Evolutionary conservation across 1,139 yeast species (phyloP).

Genomic region (Sugiyamaella castrensis): DNA sequence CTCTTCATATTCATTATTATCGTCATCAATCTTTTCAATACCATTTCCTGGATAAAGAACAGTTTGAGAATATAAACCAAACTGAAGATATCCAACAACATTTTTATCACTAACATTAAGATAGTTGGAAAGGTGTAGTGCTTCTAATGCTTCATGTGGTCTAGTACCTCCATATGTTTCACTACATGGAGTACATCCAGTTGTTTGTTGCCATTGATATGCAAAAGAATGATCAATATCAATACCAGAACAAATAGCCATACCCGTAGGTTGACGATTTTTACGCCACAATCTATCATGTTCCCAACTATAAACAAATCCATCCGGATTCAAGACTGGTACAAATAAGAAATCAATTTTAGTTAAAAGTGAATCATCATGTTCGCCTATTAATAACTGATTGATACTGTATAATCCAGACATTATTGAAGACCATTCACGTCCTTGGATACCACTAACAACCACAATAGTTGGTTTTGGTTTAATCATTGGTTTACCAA

Average conservation of each 20-base stretch:
- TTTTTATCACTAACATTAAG: slow-evolving; percentile 41
- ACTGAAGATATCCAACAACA: slow-evolving; percentile 68
- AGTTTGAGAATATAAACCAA: slow-evolving; percentile 84
- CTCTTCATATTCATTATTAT: slow-evolving; percentile 8
- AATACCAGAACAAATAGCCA: slow-evolving; percentile 70
- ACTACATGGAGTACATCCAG: slow-evolving; percentile 52
- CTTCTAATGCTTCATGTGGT: slow-evolving; percentile 76
- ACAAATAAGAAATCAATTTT: slow-evolving; percentile 67
- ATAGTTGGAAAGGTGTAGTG: slow-evolving; percentile 60
- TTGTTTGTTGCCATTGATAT: slow-evolving; percentile 44
- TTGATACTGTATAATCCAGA: slow-evolving; percentile 63
- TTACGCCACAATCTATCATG: slow-evolving; percentile 84
- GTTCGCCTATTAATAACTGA: slow-evolving; percentile 36
- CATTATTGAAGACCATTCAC: slow-evolving; percentile 85
- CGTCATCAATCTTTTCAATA: neutral
- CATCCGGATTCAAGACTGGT: slow-evolving; percentile 89
- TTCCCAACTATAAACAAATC: slow-evolving; percentile 80
- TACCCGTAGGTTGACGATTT: slow-evolving; percentile 72
- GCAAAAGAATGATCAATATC: slow-evolving; percentile 86
- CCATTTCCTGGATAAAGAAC: slow-evolving; percentile 60
- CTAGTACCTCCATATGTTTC: slow-evolving; percentile 65
- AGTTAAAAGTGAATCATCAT: slow-evolving; percentile 34
- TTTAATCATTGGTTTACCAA: slow-evolving; percentile 39
- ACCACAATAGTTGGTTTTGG: slow-evolving; percentile 63
- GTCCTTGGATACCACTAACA: slow-evolving; percentile 83